Base-by-base conservation (phyloP, 805 yeast genomes). In the Ogataea pignaliae region DNA sequence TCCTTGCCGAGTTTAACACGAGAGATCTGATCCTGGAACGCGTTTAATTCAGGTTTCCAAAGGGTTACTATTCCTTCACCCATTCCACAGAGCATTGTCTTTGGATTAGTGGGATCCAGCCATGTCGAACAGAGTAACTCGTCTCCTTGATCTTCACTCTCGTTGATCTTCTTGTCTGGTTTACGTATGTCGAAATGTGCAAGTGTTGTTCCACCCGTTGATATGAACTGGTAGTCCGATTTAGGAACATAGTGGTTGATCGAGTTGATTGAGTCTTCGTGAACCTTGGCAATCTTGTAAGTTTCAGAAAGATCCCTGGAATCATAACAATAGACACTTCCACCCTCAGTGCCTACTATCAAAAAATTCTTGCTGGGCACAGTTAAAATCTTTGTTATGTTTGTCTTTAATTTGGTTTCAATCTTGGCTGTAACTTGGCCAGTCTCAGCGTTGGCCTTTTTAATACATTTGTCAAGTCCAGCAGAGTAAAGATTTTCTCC, bases 71-170 rank as follows among this genome's bases (percentile, higher is more conserved):
- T 77, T 3, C 98, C 98, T 57, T 85, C 93, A 13, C 95, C 88
- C 84, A 88, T 89, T 37, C 96, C 91, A 53, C 90, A 89, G 3
- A 84, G 76, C 51, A 60, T 44, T 3, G 59, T 54, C 5, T 46
- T 52, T 42, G 82, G 86, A 39, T 73, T 75, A 12, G 79, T 74
- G 2, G 76, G 76, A 49, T 83, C 86, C 1, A 82, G 75, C 66
- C 82, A 79, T 33, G 86, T 69, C 55, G 88, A 83, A 44, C 89
- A 73, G 36, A 91, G 65, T n/a, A 91, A 66, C 59, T 91, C 99
- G 57, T 91, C 98, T 53, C 85, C 96, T 66, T 91, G 99, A 59
- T 88, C 90, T 50, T 90, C 98, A 32, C 90, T 81, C 34, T 75
- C 74, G 3, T 76, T 65, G 1, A 83, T 62, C 2, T 81, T 72